Percentiles rank a stretch among this genome's conserved stretches.
Evolutionary conservation across 805 yeast genomes (phyloP).

Genomic region (Ogataea saltuana): DNA sequence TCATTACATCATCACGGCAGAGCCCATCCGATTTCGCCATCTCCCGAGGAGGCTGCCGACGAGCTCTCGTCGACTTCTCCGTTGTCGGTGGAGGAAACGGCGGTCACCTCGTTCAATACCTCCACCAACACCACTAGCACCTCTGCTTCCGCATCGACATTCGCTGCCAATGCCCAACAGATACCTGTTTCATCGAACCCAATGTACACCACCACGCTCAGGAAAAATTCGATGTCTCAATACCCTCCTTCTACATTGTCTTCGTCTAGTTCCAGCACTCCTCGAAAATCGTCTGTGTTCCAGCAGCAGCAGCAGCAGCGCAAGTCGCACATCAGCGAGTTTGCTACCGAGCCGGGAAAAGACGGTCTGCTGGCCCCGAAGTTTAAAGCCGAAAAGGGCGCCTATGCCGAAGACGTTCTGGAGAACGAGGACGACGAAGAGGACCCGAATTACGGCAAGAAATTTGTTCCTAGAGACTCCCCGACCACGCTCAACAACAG

Average conservation of each 20-base stretch:
- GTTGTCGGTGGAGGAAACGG: slow-evolving; percentile 20
- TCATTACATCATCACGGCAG: background rate
- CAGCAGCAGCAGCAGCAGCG: slow-evolving; percentile 10
- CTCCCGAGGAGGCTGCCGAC: slow-evolving; percentile 17
- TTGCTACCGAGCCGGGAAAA: slow-evolving; percentile 11
- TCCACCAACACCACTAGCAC: slow-evolving; percentile 20
- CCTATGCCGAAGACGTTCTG: slow-evolving; percentile 16
- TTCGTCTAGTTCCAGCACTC: slow-evolving; percentile 18
- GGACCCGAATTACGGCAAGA: slow-evolving; percentile 16
- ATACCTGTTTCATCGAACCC: slow-evolving; percentile 9
- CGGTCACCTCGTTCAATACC: slow-evolving; percentile 21
- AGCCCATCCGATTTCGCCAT: slow-evolving; percentile 14
- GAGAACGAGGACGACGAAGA: slow-evolving; percentile 25
- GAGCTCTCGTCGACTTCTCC: slow-evolving; percentile 18
- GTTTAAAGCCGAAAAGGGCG: slow-evolving; percentile 13
- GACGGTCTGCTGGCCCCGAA: slow-evolving; percentile 23
- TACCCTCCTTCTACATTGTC: slow-evolving; percentile 42
- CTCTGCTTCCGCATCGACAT: slow-evolving; percentile 6
- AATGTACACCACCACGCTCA: slow-evolving; percentile 25
- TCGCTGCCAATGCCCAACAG: background rate
- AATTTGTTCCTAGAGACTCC: slow-evolving; percentile 18
- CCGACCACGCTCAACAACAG: slow-evolving; percentile 5
- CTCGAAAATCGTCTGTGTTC: slow-evolving; percentile 15
- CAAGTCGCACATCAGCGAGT: slow-evolving; percentile 4
- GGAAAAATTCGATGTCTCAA: slow-evolving; percentile 47